Evolutionary conservation across 176 grass and related monocot genomes (phyloP).

Genomic region (Miscanthus lutarioriparius): DNA sequence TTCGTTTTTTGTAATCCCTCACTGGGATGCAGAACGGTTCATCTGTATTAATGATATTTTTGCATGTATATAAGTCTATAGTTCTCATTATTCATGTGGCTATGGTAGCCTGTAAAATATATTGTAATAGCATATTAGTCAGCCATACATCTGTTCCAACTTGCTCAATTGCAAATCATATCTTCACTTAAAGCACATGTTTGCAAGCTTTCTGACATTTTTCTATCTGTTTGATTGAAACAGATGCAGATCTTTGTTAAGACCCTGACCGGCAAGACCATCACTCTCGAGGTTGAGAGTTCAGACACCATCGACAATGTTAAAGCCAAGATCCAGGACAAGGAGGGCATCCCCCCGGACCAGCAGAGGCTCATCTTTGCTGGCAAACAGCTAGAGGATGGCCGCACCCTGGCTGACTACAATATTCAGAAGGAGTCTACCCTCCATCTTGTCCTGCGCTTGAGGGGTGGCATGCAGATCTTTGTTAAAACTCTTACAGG

Average conservation of each 20-base stretch:
- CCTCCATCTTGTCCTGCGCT: constrained; percentile 51
- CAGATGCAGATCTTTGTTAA: constrained; percentile 75
- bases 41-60: not conserved
- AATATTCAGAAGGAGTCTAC: constrained; percentile 72
- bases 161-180: not conserved
- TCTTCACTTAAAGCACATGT: not conserved
- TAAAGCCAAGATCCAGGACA: constrained; percentile 82
- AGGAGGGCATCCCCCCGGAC: constrained; percentile 74
- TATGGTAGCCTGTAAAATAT: not conserved
- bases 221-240: not conserved
- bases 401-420: constrained; percentile 53
- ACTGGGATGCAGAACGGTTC: not conserved
- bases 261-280: constrained; percentile 61
- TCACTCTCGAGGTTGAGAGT: constrained; percentile 52
- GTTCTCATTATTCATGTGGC: not conserved
- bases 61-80: not conserved
- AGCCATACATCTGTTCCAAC: not conserved
- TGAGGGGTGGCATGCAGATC: constrained; percentile 61
- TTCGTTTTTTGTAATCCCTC: not conserved
- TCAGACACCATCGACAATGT: constrained; percentile 67
- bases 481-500: constrained; percentile 64
- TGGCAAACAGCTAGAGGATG: constrained; percentile 67
- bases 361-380: constrained; percentile 69
- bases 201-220: not conserved
- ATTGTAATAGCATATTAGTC: not conserved